Evolutionary conservation across 148 eudicot genomes (phyloP), one percentile per base, ranked within the genome.

Genomic region (Rhododendron molle): DNA sequence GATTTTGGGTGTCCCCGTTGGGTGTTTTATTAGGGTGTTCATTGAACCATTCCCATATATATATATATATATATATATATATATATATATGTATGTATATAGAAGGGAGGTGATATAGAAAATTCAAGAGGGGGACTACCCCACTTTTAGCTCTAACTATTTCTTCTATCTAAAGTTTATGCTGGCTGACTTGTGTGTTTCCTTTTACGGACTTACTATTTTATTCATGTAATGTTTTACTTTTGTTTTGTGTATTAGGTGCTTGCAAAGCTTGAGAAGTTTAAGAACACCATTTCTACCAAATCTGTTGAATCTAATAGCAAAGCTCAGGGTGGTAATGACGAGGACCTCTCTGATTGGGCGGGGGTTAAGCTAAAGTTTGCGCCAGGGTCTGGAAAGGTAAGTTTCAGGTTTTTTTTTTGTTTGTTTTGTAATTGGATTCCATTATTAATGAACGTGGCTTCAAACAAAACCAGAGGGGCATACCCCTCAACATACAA

Each of bases 331-430:
- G 89, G 88, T 85, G 85, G 58, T 79, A 67, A 79, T 20, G 88
- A 91, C 32, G 97, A 93, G 50, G 95, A 94, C 83, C 86, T 92
- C 34, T 90, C 98, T 32, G 93, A 91, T 77, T 97, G 98, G 99
- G 88, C 76, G 47, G 82, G 71, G 62, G 90, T 76, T 83, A 85
- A 46, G 62, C 90, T 94, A 56, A 91, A 93, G 88, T 97, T 96
- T 88, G 89, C 94, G 73, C 91, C 93, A 38, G 95, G 91, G 72
- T 80, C 92, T 79, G 90, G 91, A 74, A 94, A 96, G 98, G 98
- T 93, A 90, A 72, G 80, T 30, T 80, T 81, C 85, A 60, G 49
- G 44, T 32, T 44, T 28, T 44, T 28, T 28, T 44, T 28, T 67
- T 65, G 4, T 28, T 28, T n/a, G n/a, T n/a, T 23, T 1, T 6